These are phyloP conservation scores for Petunia hybrid DNA, from an alignment of 305 asterid species.

Conservation along the genomic window DNA sequence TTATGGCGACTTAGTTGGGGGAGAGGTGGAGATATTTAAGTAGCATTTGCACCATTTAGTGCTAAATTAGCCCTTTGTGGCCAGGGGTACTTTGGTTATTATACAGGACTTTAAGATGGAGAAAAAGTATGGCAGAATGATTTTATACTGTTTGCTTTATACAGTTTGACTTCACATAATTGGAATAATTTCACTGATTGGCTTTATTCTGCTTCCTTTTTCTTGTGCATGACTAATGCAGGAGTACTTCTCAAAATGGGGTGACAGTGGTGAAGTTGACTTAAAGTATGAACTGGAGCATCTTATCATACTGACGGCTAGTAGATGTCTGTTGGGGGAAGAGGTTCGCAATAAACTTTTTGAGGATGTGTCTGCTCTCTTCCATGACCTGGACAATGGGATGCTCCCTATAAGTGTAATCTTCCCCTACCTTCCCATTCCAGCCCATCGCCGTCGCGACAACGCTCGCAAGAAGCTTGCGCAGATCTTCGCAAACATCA, in stretches of 20 bases:
- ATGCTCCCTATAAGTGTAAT: conserved; percentile 61
- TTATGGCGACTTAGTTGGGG: background rate
- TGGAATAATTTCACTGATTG: background rate
- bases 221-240: conserved; percentile 30
- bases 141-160: background rate
- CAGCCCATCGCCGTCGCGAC: conserved; percentile 57
- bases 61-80: background rate
- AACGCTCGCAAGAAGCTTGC: conserved; percentile 57
- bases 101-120: background rate
- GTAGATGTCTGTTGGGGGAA: conserved; percentile 59
- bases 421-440: conserved; percentile 56
- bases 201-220: background rate
- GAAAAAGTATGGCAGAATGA: background rate
- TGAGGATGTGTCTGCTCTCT: conserved; percentile 59
- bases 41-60: background rate
- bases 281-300: conserved; percentile 57
- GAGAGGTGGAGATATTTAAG: background rate
- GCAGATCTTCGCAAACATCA: conserved; percentile 48
- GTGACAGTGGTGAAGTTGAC: conserved; percentile 57
- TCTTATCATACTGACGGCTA: conserved; percentile 55
- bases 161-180: background rate
- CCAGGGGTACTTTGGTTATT: too few relatives aligned
- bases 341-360: conserved; percentile 61
- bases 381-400: conserved; percentile 61
- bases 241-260: conserved; percentile 63